Base-by-base conservation (phyloP, 202 grass and related monocot genomes). In the Dendrocalamus latiflorus region DNA sequence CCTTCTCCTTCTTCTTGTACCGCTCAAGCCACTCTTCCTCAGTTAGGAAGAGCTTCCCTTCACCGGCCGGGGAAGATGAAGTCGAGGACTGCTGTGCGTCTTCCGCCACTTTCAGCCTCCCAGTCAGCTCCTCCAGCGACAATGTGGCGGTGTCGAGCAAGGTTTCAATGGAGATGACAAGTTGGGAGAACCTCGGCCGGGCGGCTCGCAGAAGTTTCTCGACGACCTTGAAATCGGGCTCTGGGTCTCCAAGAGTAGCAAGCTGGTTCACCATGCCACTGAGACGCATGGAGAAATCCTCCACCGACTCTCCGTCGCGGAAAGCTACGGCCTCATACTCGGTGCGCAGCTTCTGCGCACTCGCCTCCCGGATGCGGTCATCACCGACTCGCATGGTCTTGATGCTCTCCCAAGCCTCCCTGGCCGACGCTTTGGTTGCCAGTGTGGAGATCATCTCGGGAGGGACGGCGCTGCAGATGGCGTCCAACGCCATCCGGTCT, bases 191-290 rank as follows among this genome's bases (percentile, higher is more conserved):
- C 28, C 41, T 20, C 8, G 65, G 65, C 0, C 0, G 65, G 3
- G n/a, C 36, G 16, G 20, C 30, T 0, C 9, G 65, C 0, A 69
- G 9, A 8, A n/a, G 4, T 5, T 69, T 69, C 65, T 43, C 16
- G 65, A 69, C 28, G 16, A 69, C 65, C 16, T 42, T 20, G 2
- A 1, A 0, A 0, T 21, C 6, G 0, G 7, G 8, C 6, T n/a
- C 16, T 0, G 16, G 2, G 0, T 55, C 51, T 6, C 51, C 18
- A 0, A n/a, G 18, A 0, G 2, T 1, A 0, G 17, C 17, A 0
- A 55, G 51, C 0, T 55, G 6, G 0, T 18, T 55, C 6, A 55
- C 51, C 0, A 55, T 0, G 0, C 1, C 20, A 6, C 6, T n/a
- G 51, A 55, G 51, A 0, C 20, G 51, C 18, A 55, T 3, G 1